These are phyloP conservation scores for Cardamine occulta DNA, from an alignment of 345 rosid genomes.

Conservation along the genomic window DNA sequence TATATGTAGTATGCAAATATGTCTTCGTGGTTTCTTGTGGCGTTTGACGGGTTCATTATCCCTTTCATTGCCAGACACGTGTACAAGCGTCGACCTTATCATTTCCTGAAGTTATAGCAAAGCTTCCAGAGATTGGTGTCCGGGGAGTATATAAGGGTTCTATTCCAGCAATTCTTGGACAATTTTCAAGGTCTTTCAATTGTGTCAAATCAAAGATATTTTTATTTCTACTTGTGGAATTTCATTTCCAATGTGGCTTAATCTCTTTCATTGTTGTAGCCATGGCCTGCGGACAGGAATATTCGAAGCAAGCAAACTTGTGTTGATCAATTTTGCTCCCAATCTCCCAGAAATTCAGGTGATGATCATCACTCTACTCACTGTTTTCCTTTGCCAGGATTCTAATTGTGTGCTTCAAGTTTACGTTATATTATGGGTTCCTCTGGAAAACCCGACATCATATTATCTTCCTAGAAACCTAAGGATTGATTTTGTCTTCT, in stretches of 20 bases:
- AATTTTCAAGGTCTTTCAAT: conserved; percentile 77
- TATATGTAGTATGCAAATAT: background rate
- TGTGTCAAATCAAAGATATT: conserved; percentile 15
- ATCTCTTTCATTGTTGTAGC: conserved; percentile 50
- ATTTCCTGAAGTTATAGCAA: conserved; percentile 82
- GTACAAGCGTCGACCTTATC: conserved; percentile 92
- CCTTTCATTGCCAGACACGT: conserved; percentile 65
- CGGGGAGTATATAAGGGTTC: conserved; percentile 92
- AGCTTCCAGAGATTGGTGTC: conserved; percentile 90
- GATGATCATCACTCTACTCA: conserved; percentile 26
- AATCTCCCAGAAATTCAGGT: conserved; percentile 91
- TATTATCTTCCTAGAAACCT: background rate
- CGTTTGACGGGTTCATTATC: conserved; percentile 25
- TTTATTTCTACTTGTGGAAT: background rate
- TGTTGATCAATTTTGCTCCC: conserved; percentile 88
- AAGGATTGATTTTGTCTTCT: background rate
- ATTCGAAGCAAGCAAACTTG: conserved; percentile 86
- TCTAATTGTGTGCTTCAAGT: background rate
- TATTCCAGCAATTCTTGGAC: conserved; percentile 94
- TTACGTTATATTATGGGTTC: conserved; percentile 8
- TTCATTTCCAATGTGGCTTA: conserved; percentile 22
- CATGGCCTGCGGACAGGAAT: conserved; percentile 97
- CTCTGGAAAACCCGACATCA: conserved; percentile 4
- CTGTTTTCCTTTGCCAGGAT: background rate
- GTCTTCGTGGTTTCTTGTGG: conserved; percentile 10